Conservation (phyloP, 2,329 filamentous ascomycete species). For the Calonectria ilicicola region DNA sequence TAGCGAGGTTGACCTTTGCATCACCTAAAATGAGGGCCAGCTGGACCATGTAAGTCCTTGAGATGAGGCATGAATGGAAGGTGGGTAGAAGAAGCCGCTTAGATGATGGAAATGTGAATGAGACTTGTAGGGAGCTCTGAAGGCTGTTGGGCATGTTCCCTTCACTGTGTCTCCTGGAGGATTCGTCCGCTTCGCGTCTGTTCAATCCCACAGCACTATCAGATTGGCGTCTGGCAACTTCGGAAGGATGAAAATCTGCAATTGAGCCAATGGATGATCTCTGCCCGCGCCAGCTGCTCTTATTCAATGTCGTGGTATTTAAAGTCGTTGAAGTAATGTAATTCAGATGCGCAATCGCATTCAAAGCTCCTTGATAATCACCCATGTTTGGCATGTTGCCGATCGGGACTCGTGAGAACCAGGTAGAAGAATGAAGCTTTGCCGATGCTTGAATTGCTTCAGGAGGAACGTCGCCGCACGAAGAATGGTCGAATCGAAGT, state of each 20-base stretch:
- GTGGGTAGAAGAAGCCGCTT: conserved; percentile 11
- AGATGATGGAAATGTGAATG: not conserved
- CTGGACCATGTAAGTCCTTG: conserved; percentile 13
- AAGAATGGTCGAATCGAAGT: conserved; percentile 33
- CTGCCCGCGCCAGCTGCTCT: not conserved
- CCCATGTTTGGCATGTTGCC: conserved; percentile 33
- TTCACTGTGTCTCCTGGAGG: not conserved
- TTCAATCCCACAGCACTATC: not conserved
- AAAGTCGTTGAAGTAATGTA: not conserved
- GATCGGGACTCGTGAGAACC: conserved; percentile 36
- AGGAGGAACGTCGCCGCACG: conserved; percentile 32
- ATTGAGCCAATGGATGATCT: not conserved
- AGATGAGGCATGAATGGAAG: conserved; percentile 16
- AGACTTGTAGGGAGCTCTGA: not conserved
- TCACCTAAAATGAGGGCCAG: not conserved
- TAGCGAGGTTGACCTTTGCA: not conserved
- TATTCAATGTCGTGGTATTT: not conserved
- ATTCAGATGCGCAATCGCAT: conserved; percentile 1
- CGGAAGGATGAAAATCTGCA: not conserved
- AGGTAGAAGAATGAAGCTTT: conserved; percentile 35
- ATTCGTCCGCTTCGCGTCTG: not conserved
- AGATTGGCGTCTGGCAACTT: not conserved
- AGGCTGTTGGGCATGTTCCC: not conserved
- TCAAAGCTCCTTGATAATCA: conserved; percentile 5
- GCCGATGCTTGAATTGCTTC: conserved; percentile 27